Conservation (phyloP, 1,284 basidiomycete species). For the Ceratobasidium papillatum region DNA sequence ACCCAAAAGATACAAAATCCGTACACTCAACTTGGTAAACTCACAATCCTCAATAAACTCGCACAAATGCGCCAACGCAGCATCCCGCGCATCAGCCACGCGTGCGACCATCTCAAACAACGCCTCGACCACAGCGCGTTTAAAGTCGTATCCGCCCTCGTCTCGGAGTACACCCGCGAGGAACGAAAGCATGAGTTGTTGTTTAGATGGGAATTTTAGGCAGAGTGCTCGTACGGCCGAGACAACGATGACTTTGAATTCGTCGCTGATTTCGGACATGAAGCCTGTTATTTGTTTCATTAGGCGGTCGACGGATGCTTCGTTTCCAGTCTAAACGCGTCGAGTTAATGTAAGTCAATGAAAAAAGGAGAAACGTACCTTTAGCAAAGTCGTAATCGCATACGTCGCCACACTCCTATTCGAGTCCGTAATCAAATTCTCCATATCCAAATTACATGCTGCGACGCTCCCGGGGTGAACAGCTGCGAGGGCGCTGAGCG, state of each 20-base stretch:
- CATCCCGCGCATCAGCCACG: constrained; percentile 94
- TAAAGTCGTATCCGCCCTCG: constrained; percentile 99
- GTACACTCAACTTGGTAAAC: constrained; percentile 98
- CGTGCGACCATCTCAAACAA: constrained; percentile 99
- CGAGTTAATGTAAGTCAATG: constrained; percentile 40
- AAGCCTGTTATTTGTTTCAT: constrained; percentile 99
- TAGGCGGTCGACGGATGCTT: constrained; percentile 96
- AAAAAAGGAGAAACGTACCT: constrained; percentile 60
- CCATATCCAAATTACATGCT: constrained; percentile 96
- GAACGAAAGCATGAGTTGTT: constrained; percentile 94
- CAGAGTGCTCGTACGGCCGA: constrained; percentile 98
- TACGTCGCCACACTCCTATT: constrained; percentile 98
- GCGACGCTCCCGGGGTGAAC: constrained; percentile 87
- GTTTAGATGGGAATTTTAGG: constrained; percentile 98
- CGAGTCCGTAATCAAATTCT: constrained; percentile 95
- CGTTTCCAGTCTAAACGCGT: constrained; percentile 84
- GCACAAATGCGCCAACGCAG: constrained; percentile 97
- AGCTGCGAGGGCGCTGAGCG: constrained; percentile 87
- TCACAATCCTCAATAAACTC: constrained; percentile 99
- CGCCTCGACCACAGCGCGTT: constrained; percentile 97
- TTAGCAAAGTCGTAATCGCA: constrained; percentile 97
- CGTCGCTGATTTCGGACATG: constrained; percentile 99
- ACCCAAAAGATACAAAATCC: constrained; percentile 94
- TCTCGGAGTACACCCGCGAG: constrained; percentile 92
- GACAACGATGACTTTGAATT: constrained; percentile 99